Conservation (phyloP, 2,329 filamentous ascomycete species). For the Stachybotrys elegans region DNA sequence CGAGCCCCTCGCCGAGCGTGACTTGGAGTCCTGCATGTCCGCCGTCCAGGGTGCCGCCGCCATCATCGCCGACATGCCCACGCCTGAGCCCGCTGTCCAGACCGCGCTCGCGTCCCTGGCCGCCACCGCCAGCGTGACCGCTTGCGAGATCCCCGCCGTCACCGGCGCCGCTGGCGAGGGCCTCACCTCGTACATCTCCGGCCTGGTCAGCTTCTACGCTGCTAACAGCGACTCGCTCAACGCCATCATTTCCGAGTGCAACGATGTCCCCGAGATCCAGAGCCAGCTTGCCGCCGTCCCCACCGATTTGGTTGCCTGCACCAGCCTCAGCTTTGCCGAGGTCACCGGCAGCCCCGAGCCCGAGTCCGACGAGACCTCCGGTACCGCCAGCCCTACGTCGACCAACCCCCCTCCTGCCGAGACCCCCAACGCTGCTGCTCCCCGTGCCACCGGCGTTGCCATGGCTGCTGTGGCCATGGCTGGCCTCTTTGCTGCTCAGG, state of each 20-base stretch:
- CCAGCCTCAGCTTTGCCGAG: no score
- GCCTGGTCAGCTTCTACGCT: constrained; percentile 16
- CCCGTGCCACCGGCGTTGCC: no score
- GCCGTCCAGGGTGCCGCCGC: constrained; percentile 14
- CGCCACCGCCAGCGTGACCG: constrained; percentile 13
- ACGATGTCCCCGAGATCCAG: constrained; percentile 19
- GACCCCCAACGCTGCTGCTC: no score
- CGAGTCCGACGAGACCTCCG: no score
- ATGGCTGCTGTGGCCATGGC: no score
- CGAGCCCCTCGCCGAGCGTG: constrained; percentile 12
- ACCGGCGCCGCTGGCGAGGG: constrained; percentile 20
- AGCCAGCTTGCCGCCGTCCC: background rate
- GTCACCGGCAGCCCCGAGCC: no score
- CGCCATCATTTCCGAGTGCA: constrained; percentile 18
- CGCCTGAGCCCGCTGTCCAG: constrained; percentile 11
- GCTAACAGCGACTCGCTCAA: constrained; percentile 12
- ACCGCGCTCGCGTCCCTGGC: constrained; percentile 13
- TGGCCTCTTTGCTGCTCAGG: no score
- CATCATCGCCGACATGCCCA: constrained; percentile 15
- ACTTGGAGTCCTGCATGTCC: constrained; percentile 13
- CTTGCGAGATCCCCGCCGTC: constrained; percentile 18
- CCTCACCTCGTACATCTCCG: constrained; percentile 17
- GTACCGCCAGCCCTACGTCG: no score
- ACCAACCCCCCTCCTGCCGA: no score
- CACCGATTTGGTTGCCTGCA: no score